Base-by-base conservation (phyloP, 768 basidiomycete genomes). In the Lentinula raphanica region DNA sequence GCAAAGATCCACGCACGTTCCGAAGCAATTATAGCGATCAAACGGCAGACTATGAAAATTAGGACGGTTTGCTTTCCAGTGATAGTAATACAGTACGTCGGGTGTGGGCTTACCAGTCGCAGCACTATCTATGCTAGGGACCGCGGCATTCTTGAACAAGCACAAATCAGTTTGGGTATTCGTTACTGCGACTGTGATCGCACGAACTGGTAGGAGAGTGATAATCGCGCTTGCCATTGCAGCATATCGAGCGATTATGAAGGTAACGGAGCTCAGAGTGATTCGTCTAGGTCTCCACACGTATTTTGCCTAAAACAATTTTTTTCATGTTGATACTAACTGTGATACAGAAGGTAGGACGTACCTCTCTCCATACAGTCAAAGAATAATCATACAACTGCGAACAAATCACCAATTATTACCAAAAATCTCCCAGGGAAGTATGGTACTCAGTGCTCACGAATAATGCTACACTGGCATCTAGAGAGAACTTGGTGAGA, bases 171-270 rank as follows among this genome's bases (percentile, higher is more conserved):
- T 28, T 32, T 21, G 19, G 29, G 11, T 28, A 48, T 36, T 32
- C 31, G 12, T 7, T 38, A 50, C 12, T 9, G 23, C 4, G 23
- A 19, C 29, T 25, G 13, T 25, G 25, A 35, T 5, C 19, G 23
- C 29, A 60, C 64, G 35, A 32, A 62, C 64, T 23, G 60, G 59
- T 12, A 62, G 36, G 3, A 64, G 46, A 27, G 55, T 49, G 44
- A 64, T 11, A 32, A 65, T 60, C 11, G 57, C 45, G 29, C 36
- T 51, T 5, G 58, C 59, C 49, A 65, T 50, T 21, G 45, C 62
- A 13, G 57, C 60, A 39, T 65, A 65, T 29, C 64, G 64, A 40
- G 62, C 58, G 4, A 58, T 15, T 9, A 63, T 5, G 45, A 62
- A 65, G 9, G 59, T 38, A 21, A 58, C 17, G 21, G 59, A 58